phyloP scores from a whole-genome alignment of 2,329 filamentous ascomycete genomes.

The Epichloe elymi region DNA sequence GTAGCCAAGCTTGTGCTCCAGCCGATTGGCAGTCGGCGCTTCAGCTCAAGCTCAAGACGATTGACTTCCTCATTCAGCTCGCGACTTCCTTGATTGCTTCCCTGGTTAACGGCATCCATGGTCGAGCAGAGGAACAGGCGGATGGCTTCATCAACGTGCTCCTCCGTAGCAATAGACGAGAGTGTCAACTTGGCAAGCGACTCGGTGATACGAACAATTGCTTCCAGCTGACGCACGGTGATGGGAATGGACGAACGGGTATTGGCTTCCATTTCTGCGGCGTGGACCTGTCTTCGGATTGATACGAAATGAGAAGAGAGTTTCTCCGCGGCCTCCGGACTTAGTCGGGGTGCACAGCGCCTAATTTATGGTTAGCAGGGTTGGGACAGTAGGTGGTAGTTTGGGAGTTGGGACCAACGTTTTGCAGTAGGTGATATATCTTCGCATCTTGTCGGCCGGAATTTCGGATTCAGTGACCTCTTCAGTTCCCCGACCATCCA shows the following conservation, averaged over 20 bases:
- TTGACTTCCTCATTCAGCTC: conserved; percentile 84
- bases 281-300: conserved; percentile 87
- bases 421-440: conserved; percentile 95
- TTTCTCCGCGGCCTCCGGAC: conserved; percentile 84
- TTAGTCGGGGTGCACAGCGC: conserved; percentile 83
- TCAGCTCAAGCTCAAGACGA: conserved; percentile 79
- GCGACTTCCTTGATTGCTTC: conserved; percentile 67
- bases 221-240: conserved; percentile 91
- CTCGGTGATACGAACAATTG: conserved; percentile 93
- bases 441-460: conserved; percentile 89
- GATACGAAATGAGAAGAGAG: conserved; percentile 94
- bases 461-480: conserved; percentile 81
- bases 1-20: conserved; percentile 89
- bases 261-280: conserved; percentile 80
- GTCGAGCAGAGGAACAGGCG: conserved; percentile 90
- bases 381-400: conserved; percentile 30
- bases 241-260: conserved; percentile 89
- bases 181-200: conserved; percentile 85
- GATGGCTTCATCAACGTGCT: conserved; percentile 94
- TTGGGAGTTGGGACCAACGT: conserved; percentile 56
- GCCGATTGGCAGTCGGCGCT: conserved; percentile 77
- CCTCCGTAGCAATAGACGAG: conserved; percentile 73
- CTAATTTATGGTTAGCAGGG: conserved; percentile 31
- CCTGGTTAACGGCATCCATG: conserved; percentile 94
- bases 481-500: conserved; percentile 73